These are phyloP conservation scores for Globisporangium paroecandrum DNA, from an alignment of 352 stramenopile genomes.

Conservation along the genomic window DNA sequence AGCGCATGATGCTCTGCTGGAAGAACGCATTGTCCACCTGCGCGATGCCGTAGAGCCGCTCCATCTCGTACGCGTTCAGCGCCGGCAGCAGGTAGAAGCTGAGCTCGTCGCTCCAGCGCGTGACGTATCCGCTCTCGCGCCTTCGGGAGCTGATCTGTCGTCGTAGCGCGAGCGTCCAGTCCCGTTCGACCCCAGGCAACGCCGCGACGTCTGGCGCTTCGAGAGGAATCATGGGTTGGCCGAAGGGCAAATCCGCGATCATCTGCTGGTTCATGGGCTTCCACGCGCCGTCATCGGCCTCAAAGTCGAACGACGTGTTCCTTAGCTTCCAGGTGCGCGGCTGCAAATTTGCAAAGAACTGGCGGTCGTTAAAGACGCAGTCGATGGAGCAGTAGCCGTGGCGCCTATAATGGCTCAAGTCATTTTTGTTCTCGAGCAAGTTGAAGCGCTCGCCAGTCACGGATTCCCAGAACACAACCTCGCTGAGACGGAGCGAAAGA, in stretches of 20 bases:
- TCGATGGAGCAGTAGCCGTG: constrained; percentile 69
- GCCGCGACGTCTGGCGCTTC: constrained; percentile 27
- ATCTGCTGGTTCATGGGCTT: constrained; percentile 50
- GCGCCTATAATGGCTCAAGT: constrained; percentile 2
- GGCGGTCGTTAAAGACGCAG: constrained; percentile 75
- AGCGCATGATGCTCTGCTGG: constrained; percentile 72
- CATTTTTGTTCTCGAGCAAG: constrained; percentile 25
- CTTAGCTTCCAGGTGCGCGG: constrained; percentile 37
- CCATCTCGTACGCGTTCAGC: constrained; percentile 85
- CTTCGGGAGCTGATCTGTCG: constrained; percentile 37
- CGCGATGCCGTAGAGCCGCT: constrained; percentile 61
- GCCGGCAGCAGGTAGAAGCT: constrained; percentile 77
- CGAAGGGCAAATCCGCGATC: constrained; percentile 44
- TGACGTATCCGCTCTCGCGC: constrained; percentile 46
- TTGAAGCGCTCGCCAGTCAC: constrained; percentile 52
- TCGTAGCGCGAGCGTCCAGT: constrained; percentile 45
- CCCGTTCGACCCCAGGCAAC: constrained; percentile 35
- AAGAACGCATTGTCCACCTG: constrained; percentile 82
- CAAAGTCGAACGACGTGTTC: constrained; percentile 51
- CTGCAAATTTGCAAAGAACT: constrained; percentile 81
- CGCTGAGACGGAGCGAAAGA: constrained; percentile 9
- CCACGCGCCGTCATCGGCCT: constrained; percentile 53
- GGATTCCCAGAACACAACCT: constrained; percentile 70
- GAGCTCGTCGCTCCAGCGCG: constrained; percentile 73
- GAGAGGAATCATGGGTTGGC: constrained; percentile 26